Evolutionary conservation across 106 monocot genomes (phyloP).

Genomic region (Xerophyta viscosa): DNA sequence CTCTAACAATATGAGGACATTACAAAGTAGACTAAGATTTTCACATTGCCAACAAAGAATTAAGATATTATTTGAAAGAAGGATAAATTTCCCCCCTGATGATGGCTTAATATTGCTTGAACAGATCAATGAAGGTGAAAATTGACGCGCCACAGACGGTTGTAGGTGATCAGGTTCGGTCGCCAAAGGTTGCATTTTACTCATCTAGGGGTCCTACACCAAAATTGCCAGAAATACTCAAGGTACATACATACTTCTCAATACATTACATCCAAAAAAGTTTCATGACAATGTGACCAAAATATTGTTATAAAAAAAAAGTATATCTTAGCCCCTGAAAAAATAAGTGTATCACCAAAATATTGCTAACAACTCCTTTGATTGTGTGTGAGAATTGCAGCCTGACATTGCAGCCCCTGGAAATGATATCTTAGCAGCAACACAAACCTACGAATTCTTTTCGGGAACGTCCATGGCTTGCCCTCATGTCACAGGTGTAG

Average conservation of each 20-base stretch:
- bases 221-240: constrained; percentile 15
- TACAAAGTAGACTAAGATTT: too few species aligned
- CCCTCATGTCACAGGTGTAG: constrained; percentile 26
- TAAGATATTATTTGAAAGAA: too few species aligned
- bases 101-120: too few species aligned
- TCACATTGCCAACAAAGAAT: too few species aligned
- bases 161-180: constrained; percentile 1
- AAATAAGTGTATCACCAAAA: background rate
- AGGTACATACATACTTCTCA: background rate
- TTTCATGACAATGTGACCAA: too few species aligned
- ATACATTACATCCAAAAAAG: too few species aligned
- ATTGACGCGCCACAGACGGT: background rate
- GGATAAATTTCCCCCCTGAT: too few species aligned
- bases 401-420: constrained; percentile 8
- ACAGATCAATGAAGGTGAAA: background rate
- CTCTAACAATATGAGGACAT: too few species aligned
- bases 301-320: too few species aligned
- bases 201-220: constrained; percentile 16
- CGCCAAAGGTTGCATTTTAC: constrained; percentile 11
- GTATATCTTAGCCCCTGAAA: too few species aligned
- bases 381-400: background rate
- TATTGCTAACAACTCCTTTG: background rate
- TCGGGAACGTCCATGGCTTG: constrained; percentile 34
- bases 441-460: background rate
- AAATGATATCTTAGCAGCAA: constrained; percentile 4